A percentile compares a stretch with the other conserved stretches of the same genome.
Conservation (phyloP, 2,329 filamentous ascomycete genomes). For the Zopfia rhizophila region DNA sequence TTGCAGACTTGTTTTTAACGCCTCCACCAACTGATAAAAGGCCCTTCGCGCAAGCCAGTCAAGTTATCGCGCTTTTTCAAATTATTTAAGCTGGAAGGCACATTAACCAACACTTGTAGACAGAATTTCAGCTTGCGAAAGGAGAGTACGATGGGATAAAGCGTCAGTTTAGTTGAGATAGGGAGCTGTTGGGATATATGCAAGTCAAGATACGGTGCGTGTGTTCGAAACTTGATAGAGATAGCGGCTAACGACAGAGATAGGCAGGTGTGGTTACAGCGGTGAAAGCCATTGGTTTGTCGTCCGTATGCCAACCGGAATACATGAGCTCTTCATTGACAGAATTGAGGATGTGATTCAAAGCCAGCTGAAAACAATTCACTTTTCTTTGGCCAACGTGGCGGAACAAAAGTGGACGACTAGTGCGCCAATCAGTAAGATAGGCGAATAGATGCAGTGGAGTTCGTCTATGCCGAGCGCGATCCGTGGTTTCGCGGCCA, state of each 20-base stretch:
- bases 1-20: constrained; percentile 7
- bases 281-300: constrained; percentile 3
- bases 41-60: no score
- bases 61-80: no score
- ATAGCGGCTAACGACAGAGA: neutral
- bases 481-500: no score
- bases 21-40: constrained; percentile 4
- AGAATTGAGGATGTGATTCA: constrained; percentile 1
- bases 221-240: neutral
- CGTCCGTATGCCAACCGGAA: constrained; percentile 3
- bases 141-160: no score
- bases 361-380: no score
- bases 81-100: no score
- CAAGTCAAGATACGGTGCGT: constrained; percentile 17
- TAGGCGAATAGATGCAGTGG: no score
- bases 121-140: no score
- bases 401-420: constrained; percentile 7
- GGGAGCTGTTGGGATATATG: no score
- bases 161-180: no score
- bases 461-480: no score
- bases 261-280: constrained; percentile 9
- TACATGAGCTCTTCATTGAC: constrained; percentile 9
- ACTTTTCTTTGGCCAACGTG: constrained; percentile 11
- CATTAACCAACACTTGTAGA: no score
- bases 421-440: neutral